Evolutionary conservation across 495 filamentous ascomycete species (phyloP).

Genomic region (Lophiotrema nucula): DNA sequence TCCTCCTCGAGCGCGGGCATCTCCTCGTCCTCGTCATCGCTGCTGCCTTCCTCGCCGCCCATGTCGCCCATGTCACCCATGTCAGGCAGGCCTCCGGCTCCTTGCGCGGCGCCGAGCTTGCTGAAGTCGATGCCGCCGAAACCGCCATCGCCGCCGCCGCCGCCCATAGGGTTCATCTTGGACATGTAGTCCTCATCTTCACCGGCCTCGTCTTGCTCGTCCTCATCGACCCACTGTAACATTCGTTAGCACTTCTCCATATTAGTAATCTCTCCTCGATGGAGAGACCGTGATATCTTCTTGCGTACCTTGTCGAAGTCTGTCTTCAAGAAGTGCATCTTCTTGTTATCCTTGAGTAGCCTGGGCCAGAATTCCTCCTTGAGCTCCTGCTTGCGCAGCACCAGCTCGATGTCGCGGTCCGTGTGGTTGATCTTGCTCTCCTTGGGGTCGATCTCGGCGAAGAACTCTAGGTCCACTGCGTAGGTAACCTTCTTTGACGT

Average conservation of each 20-base stretch:
- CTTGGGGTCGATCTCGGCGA: conserved; percentile 80
- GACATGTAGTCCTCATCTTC: conserved; percentile 74
- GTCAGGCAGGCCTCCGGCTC: conserved; percentile 44
- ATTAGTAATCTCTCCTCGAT: not conserved
- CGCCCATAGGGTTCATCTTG: conserved; percentile 68
- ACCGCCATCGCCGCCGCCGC: conserved; percentile 55
- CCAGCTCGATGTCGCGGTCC: conserved; percentile 78
- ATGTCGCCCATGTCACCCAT: conserved; percentile 39
- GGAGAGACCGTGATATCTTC: no score
- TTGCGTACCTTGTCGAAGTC: conserved; percentile 88
- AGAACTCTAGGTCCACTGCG: conserved; percentile 84
- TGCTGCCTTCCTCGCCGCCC: conserved; percentile 43
- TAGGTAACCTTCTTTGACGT: conserved; percentile 80
- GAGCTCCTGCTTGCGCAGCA: conserved; percentile 93
- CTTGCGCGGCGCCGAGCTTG: conserved; percentile 66
- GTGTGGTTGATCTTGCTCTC: conserved; percentile 82
- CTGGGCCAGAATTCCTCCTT: conserved; percentile 92
- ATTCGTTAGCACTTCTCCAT: conserved; percentile 5
- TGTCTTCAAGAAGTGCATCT: conserved; percentile 95
- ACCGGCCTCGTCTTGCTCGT: conserved; percentile 86
- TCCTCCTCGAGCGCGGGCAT: conserved; percentile 60
- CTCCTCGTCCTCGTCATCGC: conserved; percentile 52
- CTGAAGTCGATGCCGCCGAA: conserved; percentile 84
- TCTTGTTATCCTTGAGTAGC: conserved; percentile 83
- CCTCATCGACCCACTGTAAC: conserved; percentile 97